Evolutionary conservation across 108 stramenopile genomes (phyloP), one percentile per base, ranked within the genome.

Genomic region (Skeletonema marinoi): DNA sequence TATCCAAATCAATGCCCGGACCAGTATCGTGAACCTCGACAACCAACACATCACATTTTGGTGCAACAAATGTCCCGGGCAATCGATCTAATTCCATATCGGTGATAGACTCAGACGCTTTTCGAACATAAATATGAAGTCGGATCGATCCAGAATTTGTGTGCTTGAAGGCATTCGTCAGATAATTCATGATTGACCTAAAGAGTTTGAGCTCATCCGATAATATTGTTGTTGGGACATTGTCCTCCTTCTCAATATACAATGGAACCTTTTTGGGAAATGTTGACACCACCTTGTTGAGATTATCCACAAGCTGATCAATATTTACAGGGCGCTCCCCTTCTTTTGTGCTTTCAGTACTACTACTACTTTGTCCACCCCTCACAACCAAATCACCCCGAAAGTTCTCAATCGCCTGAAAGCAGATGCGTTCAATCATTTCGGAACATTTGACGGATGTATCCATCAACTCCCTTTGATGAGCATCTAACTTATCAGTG

Each of bases 21-120:
- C 87, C 93, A 2, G 90, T 90, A 77, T 93, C 93, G 29, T 85
- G 78, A 62, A 88, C 88, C 64, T 89, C 86, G 36, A 93, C 88
- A 35, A 85, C 66, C 12, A 92, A 25, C 32, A 72, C 64, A 59
- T 78, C 77, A 44, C 29, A 64, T 44, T 63, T 71, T 12, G 77
- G 77, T 12, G 77, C 60, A 9, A 78, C 64, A 39, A 78, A 46
- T 32, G 77, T 36, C 10, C 66, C 77, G 14, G 68, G 63, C 36
- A 73, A 33, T 30, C 35, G 32, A 25, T 77, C 81, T 4, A 77
- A 56, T 38, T 58, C 70, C 14, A 81, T 60, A 39, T 63, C 65
- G 17, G 42, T 60, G 10, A 38, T 41, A 7, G 21, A 35, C 3
- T 59, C 42, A 1, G 29, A 33, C 9, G 85, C 75, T n/a, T 78